Evolutionary conservation across 2,329 filamentous ascomycete species (phyloP).

Genomic region (Ustulina deusta): DNA sequence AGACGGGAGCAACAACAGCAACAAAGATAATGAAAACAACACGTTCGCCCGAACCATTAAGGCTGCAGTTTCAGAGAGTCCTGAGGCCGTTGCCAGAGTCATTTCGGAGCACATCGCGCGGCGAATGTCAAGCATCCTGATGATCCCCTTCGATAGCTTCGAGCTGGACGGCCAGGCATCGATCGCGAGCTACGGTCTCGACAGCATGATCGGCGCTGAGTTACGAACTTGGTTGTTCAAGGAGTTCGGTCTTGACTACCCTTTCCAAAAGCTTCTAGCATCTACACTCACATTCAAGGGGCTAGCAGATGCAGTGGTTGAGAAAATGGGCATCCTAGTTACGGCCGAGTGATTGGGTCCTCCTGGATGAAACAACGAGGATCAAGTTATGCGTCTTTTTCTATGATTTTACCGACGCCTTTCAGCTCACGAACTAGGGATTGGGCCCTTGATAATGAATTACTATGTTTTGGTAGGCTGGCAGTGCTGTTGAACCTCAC

Average conservation of each 20-base stretch:
- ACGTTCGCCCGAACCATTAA: slow-evolving; percentile 31
- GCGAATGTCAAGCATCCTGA: slow-evolving; percentile 44
- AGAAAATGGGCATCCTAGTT: slow-evolving; percentile 14
- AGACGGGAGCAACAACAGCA: slow-evolving; percentile 4
- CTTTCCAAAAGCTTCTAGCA: slow-evolving; percentile 55
- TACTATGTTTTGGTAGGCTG: background rate
- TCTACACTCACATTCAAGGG: slow-evolving; percentile 46
- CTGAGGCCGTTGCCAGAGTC: slow-evolving; percentile 21
- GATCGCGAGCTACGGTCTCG: slow-evolving; percentile 52
- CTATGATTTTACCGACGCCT: background rate
- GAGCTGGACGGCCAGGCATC: slow-evolving; percentile 40
- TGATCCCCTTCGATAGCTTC: slow-evolving; percentile 41
- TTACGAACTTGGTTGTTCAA: slow-evolving; percentile 54
- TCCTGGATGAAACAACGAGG: background rate
- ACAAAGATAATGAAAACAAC: slow-evolving; percentile 33
- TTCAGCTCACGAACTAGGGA: background rate
- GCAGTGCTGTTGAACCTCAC: background rate
- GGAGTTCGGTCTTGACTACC: slow-evolving; percentile 54
- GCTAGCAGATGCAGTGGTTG: slow-evolving; percentile 29
- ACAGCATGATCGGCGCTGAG: slow-evolving; percentile 55
- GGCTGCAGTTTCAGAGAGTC: slow-evolving; percentile 32
- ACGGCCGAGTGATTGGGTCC: background rate
- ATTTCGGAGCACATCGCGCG: slow-evolving; percentile 39
- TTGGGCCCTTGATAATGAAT: background rate
- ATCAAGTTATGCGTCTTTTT: background rate